phyloP scores from a whole-genome alignment of 768 basidiomycete species.

The Pleurotus pulmonarius region DNA sequence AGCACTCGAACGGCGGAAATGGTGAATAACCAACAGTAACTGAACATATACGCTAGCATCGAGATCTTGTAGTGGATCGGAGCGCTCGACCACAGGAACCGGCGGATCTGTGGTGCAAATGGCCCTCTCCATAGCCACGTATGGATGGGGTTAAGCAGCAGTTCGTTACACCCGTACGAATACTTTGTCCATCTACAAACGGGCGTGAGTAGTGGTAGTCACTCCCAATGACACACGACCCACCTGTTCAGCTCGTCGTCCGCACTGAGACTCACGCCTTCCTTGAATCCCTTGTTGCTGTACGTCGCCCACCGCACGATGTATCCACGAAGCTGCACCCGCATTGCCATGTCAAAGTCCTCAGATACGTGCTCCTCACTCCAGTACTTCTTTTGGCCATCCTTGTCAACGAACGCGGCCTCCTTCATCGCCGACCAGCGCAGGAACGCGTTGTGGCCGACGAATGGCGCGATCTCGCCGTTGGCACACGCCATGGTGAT shows the following conservation, averaged over 20 bases:
- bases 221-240: conserved; percentile 18
- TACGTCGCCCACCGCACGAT: conserved; percentile 84
- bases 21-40: conserved; percentile 31
- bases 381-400: conserved; percentile 69
- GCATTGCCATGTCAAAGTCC: conserved; percentile 75
- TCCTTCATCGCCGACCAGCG: conserved; percentile 88
- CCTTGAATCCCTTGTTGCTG: conserved; percentile 80
- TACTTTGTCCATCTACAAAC: conserved; percentile 50
- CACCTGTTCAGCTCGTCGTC: conserved; percentile 89
- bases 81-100: conserved; percentile 71
- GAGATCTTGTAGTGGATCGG: conserved; percentile 82
- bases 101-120: conserved; percentile 69
- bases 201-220: too few relatives aligned
- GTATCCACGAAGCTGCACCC: conserved; percentile 67
- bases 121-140: conserved; percentile 77
- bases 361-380: conserved; percentile 75
- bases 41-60: conserved; percentile 67
- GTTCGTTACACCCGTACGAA: conserved; percentile 64
- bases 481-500: conserved; percentile 78
- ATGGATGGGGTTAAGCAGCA: conserved; percentile 82
- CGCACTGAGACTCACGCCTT: conserved; percentile 81
- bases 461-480: conserved; percentile 79
- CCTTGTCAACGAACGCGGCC: conserved; percentile 68
- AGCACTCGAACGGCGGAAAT: conserved; percentile 8
- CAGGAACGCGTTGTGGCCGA: conserved; percentile 85